phyloP scores from a whole-genome alignment of 2,329 filamentous ascomycete species.

The Trichoderma atroviride region DNA sequence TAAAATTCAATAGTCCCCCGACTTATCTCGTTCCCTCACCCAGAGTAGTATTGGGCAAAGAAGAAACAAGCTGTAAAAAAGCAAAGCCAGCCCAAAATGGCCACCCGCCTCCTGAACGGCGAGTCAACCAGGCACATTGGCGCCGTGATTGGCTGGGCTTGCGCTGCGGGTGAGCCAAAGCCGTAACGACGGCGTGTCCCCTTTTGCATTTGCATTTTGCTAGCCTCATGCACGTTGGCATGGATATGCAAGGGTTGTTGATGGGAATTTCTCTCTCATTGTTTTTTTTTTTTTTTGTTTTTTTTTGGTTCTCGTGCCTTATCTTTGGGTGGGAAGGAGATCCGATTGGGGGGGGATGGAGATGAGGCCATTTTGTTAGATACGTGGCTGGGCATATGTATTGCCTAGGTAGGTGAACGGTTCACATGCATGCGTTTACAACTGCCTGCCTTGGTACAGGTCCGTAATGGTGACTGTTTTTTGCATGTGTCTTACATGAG shows the following conservation, averaged over 20 bases:
- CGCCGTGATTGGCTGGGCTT: conserved; percentile 5
- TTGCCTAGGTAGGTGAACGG: not conserved
- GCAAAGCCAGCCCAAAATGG: not conserved
- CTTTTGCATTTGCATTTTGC: not conserved
- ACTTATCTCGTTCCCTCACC: too few species aligned
- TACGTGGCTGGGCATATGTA: not conserved
- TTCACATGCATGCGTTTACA: not conserved
- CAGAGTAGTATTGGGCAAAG: not conserved
- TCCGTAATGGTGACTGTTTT: not conserved
- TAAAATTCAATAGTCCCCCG: not conserved
- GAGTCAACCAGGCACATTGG: conserved; percentile 4
- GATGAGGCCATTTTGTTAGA: not conserved
- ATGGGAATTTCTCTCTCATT: not conserved
- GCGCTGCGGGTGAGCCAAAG: conserved; percentile 4
- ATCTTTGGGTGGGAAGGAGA: not conserved
- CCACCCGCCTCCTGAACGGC: not conserved
- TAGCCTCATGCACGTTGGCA: not conserved
- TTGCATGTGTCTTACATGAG: not conserved
- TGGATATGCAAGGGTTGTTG: not conserved
- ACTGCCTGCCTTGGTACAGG: not conserved
- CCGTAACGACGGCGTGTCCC: conserved; percentile 3
- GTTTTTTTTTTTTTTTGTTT: not conserved
- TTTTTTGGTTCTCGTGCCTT: not conserved
- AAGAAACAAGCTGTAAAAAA: not conserved
- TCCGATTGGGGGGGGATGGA: conserved; percentile 18